Evolutionary conservation across 768 basidiomycete genomes (phyloP).

Genomic region (Cubamyces sp.): DNA sequence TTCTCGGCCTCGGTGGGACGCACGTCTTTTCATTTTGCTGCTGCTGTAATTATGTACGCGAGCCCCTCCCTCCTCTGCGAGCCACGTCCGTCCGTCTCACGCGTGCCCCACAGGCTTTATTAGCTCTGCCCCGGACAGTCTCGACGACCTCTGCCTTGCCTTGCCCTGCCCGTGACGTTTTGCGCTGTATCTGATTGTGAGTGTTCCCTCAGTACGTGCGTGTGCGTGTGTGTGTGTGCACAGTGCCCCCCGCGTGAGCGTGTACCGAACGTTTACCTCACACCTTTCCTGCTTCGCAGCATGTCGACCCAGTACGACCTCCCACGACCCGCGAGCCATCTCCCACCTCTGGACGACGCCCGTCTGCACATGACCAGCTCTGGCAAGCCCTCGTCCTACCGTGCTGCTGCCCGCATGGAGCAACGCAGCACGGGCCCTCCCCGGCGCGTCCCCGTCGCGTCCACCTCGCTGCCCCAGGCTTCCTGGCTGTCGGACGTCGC

Average conservation of each 20-base stretch:
- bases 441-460: slow-evolving; percentile 11
- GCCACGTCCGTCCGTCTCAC: slow-evolving; percentile 16
- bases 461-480: slow-evolving; percentile 16
- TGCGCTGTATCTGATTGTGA: slow-evolving; percentile 6
- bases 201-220: not conserved
- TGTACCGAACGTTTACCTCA: not conserved
- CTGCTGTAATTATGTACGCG: slow-evolving; percentile 24
- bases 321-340: slow-evolving; percentile 18
- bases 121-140: slow-evolving; percentile 18
- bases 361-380: slow-evolving; percentile 15
- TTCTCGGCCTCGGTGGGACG: slow-evolving; percentile 21
- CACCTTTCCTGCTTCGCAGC: not conserved
- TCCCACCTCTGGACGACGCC: slow-evolving; percentile 11
- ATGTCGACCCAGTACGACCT: slow-evolving; percentile 26
- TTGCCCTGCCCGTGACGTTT: slow-evolving; percentile 10
- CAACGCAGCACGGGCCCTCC: slow-evolving; percentile 1
- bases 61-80: not conserved
- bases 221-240: too few species aligned
- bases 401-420: not conserved
- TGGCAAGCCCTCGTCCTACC: slow-evolving; percentile 10
- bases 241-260: not conserved
- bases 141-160: slow-evolving; percentile 19
- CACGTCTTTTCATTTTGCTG: slow-evolving; percentile 18
- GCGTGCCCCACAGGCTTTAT: slow-evolving; percentile 16
- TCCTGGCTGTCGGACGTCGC: slow-evolving; percentile 21